phyloP scores from a whole-genome alignment of 1,139 yeast species.

The Taphrina communis region DNA sequence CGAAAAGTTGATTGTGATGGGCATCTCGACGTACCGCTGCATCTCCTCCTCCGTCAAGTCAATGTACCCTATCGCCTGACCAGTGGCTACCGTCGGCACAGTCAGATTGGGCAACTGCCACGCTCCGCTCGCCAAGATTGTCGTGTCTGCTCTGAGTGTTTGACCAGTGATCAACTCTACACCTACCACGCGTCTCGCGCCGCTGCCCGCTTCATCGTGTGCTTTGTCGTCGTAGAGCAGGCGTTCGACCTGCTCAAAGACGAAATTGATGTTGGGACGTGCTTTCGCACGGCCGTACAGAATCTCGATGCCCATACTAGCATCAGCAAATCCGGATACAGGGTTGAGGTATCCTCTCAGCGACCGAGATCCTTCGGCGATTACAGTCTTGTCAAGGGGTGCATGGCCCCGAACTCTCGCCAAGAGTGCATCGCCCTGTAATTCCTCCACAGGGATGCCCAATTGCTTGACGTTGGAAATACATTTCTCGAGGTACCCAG shows the following conservation, averaged over 20 bases:
- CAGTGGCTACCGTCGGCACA: slow-evolving; percentile 44
- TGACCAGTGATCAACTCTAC: slow-evolving; percentile 51
- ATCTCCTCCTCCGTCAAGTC: slow-evolving; percentile 46
- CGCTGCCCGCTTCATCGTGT: slow-evolving; percentile 37
- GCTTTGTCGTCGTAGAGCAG: slow-evolving; percentile 45
- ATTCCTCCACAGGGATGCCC: slow-evolving; percentile 48
- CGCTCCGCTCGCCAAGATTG: slow-evolving; percentile 55
- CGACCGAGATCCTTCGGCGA: background rate
- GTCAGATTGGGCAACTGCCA: slow-evolving; percentile 49
- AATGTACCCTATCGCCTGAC: slow-evolving; percentile 47
- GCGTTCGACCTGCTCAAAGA: slow-evolving; percentile 49
- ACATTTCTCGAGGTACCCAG: slow-evolving; percentile 51
- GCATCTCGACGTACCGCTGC: slow-evolving; percentile 51
- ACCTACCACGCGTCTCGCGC: slow-evolving; percentile 48
- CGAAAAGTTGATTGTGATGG: slow-evolving; percentile 57
- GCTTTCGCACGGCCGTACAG: slow-evolving; percentile 49
- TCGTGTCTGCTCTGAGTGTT: slow-evolving; percentile 51
- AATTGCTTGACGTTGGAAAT: slow-evolving; percentile 49
- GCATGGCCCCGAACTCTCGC: background rate
- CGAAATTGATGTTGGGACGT: slow-evolving; percentile 47
- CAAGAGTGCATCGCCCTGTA: slow-evolving; percentile 43
- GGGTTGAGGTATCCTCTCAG: slow-evolving; percentile 50
- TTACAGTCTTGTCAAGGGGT: background rate
- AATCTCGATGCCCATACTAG: slow-evolving; percentile 52
- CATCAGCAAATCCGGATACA: slow-evolving; percentile 54